Percentiles rank a stretch among this genome's conserved stretches.
Evolutionary conservation across 1,139 yeast species (phyloP).

Genomic region (Kodamaea sp.): DNA sequence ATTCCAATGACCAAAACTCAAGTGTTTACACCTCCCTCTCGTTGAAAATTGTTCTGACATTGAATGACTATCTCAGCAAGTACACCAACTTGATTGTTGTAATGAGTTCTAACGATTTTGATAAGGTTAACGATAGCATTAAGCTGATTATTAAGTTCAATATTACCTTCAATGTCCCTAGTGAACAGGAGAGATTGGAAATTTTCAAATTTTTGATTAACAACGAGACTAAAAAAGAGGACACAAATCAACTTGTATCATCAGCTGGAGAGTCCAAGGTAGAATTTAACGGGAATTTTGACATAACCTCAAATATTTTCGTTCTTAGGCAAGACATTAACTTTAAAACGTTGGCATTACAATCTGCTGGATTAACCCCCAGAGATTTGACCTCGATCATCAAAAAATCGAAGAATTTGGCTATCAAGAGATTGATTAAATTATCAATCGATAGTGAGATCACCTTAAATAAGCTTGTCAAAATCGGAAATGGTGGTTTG

Average conservation of each 20-base stretch:
- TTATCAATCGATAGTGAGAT: slow-evolving; percentile 19
- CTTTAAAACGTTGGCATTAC: slow-evolving; percentile 64
- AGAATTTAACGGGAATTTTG: slow-evolving; percentile 22
- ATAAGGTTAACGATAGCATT: slow-evolving; percentile 64
- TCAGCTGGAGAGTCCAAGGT: slow-evolving; percentile 17
- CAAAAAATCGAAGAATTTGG: slow-evolving; percentile 59
- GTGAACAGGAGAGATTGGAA: slow-evolving; percentile 66
- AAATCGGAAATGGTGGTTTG: slow-evolving; percentile 52
- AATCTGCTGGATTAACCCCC: slow-evolving; percentile 92
- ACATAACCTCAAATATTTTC: slow-evolving; percentile 24
- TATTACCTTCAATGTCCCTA: slow-evolving; percentile 73
- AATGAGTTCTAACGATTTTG: slow-evolving; percentile 73
- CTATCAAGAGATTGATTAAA: slow-evolving; percentile 51
- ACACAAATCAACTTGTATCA: slow-evolving; percentile 12
- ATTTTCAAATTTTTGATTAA: slow-evolving; percentile 57
- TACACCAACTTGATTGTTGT: slow-evolving; percentile 52
- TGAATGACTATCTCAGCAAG: slow-evolving; percentile 52
- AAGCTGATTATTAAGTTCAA: slow-evolving; percentile 78
- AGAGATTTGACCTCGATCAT: slow-evolving; percentile 77
- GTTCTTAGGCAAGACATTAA: slow-evolving; percentile 56
- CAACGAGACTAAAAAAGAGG: slow-evolving; percentile 19
- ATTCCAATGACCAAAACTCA: slow-evolving; percentile 61
- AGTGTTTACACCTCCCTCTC: slow-evolving; percentile 55
- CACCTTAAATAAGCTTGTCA: slow-evolving; percentile 29
- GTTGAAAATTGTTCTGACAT: slow-evolving; percentile 58